Conservation (phyloP, 805 yeast genomes). For the Candida patagonica region DNA sequence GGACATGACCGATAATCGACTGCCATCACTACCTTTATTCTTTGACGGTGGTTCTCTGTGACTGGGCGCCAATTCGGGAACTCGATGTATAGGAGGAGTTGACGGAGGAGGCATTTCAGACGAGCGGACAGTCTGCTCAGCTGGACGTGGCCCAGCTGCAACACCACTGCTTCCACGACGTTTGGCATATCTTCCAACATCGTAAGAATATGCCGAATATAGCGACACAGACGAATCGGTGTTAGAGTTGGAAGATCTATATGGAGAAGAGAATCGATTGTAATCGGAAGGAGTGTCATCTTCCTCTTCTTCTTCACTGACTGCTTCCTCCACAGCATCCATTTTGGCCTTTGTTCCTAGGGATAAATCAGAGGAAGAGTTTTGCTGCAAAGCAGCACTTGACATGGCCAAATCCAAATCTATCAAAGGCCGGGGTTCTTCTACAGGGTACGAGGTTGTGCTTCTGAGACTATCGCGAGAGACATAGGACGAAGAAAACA, state of each 20-base stretch:
- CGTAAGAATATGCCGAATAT: conserved; percentile 1
- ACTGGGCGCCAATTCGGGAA: too few relatives aligned
- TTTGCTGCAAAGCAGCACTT: background rate
- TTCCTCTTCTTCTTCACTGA: conserved; percentile 10
- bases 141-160: too few relatives aligned
- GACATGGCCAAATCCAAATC: conserved; percentile 45
- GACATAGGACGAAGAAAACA: conserved; percentile 6
- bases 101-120: too few relatives aligned
- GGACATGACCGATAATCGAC: background rate
- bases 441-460: background rate
- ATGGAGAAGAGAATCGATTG: background rate
- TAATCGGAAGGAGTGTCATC: conserved; percentile 1
- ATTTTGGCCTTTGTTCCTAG: conserved; percentile 18
- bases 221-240: conserved; percentile 5
- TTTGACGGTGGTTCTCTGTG: too few relatives aligned
- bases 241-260: conserved; percentile 6
- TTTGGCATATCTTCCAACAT: background rate
- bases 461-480: conserved; percentile 3
- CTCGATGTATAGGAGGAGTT: too few relatives aligned
- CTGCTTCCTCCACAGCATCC: conserved; percentile 23
- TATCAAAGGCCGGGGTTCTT: conserved; percentile 45
- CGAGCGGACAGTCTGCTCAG: too few relatives aligned
- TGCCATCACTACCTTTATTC: background rate
- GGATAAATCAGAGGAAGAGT: conserved; percentile 42
- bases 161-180: too few relatives aligned